Conservation (phyloP, 2,329 filamentous ascomycete species). For the Dactylellina drechsleri region DNA sequence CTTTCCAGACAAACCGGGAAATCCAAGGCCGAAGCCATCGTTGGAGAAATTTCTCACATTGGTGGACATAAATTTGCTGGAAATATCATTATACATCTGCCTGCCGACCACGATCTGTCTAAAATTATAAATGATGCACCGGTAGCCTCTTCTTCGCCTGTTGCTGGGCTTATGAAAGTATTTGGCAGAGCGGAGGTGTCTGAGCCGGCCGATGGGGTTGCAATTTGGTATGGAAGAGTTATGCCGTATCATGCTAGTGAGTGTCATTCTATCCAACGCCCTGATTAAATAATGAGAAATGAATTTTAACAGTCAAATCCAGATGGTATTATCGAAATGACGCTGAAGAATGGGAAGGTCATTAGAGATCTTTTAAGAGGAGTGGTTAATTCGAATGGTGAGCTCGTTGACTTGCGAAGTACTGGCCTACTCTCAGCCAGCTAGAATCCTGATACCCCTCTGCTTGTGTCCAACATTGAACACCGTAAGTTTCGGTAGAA, state of each 20-base stretch:
- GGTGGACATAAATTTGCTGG: slow-evolving; percentile 87
- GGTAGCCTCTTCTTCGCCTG: slow-evolving; percentile 3
- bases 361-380: slow-evolving; percentile 78
- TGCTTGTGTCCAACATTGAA: neutral
- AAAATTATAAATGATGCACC: slow-evolving; percentile 26
- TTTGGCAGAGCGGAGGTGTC: slow-evolving; percentile 63
- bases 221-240: slow-evolving; percentile 83
- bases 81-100: slow-evolving; percentile 83
- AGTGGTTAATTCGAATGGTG: slow-evolving; percentile 69
- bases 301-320: neutral
- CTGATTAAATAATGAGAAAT: neutral
- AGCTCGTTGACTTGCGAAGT: slow-evolving; percentile 56
- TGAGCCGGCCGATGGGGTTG: slow-evolving; percentile 68
- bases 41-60: slow-evolving; percentile 80
- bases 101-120: slow-evolving; percentile 60
- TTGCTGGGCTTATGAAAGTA: slow-evolving; percentile 67
- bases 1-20: neutral
- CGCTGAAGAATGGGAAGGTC: slow-evolving; percentile 73
- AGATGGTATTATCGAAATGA: slow-evolving; percentile 76
- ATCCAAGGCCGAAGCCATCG: slow-evolving; percentile 65
- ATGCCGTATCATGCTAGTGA: slow-evolving; percentile 74
- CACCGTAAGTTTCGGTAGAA: too few relatives aligned
- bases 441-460: neutral
- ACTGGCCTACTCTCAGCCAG: neutral
- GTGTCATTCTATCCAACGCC: neutral